Conservation (phyloP, 371 early-diverging fungal species). For the Rhizopus sp. region DNA sequence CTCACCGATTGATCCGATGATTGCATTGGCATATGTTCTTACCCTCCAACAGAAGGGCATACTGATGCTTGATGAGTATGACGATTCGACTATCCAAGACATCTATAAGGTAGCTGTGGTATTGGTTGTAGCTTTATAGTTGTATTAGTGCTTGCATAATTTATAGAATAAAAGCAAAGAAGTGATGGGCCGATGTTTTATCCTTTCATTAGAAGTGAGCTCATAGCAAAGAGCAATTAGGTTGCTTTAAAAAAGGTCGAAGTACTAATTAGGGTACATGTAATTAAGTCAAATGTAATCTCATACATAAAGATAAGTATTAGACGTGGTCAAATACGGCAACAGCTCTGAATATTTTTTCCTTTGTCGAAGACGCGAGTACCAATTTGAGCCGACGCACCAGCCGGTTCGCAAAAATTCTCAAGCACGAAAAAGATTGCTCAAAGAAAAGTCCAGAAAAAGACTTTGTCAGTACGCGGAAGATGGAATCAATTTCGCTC, state of each 20-base stretch:
- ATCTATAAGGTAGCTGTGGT: conserved; percentile 14
- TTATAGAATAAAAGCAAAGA: no score
- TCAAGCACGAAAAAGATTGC: conserved; percentile 8
- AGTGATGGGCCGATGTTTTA: no score
- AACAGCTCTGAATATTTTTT: conserved; percentile 8
- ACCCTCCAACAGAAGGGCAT: background rate
- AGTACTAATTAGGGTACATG: no score
- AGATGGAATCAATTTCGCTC: conserved; percentile 6
- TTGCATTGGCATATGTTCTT: conserved; percentile 1
- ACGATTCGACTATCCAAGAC: conserved; percentile 7
- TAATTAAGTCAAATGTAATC: no score
- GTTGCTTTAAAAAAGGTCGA: no score
- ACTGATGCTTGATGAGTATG: conserved; percentile 1
- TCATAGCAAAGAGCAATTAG: no score
- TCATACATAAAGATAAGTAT: no score
- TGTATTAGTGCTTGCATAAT: no score
- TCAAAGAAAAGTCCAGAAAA: conserved; percentile 11
- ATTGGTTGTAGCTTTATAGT: no score
- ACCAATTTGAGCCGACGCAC: background rate
- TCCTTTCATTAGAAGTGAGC: no score
- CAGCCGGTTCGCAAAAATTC: conserved; percentile 12
- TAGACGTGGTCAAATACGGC: no score
- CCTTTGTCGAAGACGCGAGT: conserved; percentile 4
- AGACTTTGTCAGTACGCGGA: conserved; percentile 13
- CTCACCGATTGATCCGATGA: background rate